Evolutionary conservation across 805 yeast species (phyloP), one percentile per base, ranked within the genome.

Genomic region (Grigorovia transvaalensis): DNA sequence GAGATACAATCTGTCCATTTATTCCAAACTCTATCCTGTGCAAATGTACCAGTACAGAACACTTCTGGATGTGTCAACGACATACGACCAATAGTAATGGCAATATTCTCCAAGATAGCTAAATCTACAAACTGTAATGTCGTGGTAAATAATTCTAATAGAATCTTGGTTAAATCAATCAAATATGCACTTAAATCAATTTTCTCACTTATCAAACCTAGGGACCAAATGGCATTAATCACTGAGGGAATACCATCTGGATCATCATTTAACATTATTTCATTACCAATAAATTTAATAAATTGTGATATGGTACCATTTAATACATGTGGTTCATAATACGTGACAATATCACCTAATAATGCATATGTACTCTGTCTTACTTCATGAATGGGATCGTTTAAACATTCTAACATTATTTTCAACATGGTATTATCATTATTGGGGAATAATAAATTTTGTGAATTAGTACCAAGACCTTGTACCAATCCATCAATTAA

Each of bases 401-500:
- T 84, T 56, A 88, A 75, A 63, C 95, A 84, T 46, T 79, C 74
- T 33, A 85, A 60, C 52, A 90, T 63, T 48, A 89, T 70, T 41
- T 78, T 81, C 71, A 87, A 75, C 52, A 90, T 62, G 35, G 74
- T 65, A 2, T 63, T 64, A 33, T 70, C 71, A 29, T 55, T 56
- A 38, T 59, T 57, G 6, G 69, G 69, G 51, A 67, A 66, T 17
- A 68, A 49, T 17, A 68, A 62, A 44, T 78, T 84, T 9, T 74
- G 78, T 33, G 82, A 74, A 55, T 81, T 82, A 8, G 71, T 66
- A 13, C 85, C 86, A 52, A 93, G 74, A 0, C 97, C 98, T 70
- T 91, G 98, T 20, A 89, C 83, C 51, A 93, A 71, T 2, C 99
- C 99, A 67, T 91, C 98, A 33, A 93, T 77, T 59, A 93, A 74